Evolutionary conservation across 1,139 yeast genomes (phyloP), one percentile per base, ranked within the genome.

Genomic region (Candida tetrigidarum): DNA sequence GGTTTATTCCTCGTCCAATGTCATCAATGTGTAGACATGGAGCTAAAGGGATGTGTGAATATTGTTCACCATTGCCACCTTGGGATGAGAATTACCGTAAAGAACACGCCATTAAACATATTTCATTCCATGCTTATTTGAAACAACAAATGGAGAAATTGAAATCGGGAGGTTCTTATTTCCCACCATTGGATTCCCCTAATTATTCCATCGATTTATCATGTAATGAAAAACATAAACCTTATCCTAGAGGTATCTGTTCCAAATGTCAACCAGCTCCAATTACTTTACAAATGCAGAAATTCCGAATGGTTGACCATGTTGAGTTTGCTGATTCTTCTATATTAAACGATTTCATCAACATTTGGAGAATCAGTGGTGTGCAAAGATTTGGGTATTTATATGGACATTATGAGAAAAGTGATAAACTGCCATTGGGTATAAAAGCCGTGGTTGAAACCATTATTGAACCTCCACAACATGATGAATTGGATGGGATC

Each of bases 201-300:
- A 72, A 83, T 55, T 93, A 78, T 63, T 62, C 66, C 33, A 88
- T 93, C 26, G 74, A 81, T 50, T 74, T 77, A 50, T 67, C 76
- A 11, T 91, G 98, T 60, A 78, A 77, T 1, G 76, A 82, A 36
- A 97, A 97, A 0, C 99, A 93, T 64, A 81, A 85, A 39, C 93
- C 96, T 6, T 92, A 96, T 86, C 98, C 99, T 1, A 78, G 74
- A 44, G 97, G 98, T 0, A 91, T 93, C 52, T 93, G 99, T 61
- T 86, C 96, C n/a, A 90, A 91, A 63, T 93, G 99, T 64, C 98
- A 92, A 64, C 98, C 99, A 0, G 83, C 96, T 1, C 96, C 97
- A 0, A 90, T 95, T 47, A 91, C 98, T 0, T 73, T 95, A 50
- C 96, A 87, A 62, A 92, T 85, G 62, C 99, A 95, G 63, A 75